Conservation (phyloP, 345 rosid genomes). For the Citrus inodora region DNA sequence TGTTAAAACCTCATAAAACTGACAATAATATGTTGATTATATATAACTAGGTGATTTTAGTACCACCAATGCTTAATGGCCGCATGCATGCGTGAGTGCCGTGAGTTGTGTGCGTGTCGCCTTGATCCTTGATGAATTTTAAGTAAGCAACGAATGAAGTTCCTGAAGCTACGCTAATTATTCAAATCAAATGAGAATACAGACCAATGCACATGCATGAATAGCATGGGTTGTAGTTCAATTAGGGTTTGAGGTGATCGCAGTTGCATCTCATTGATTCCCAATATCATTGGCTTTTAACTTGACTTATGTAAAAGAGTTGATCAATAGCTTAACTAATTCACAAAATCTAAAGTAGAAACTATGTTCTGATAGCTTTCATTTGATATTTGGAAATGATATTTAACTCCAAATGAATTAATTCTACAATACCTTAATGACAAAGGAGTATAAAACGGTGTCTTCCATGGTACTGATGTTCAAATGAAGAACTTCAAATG, state of each 20-base stretch:
- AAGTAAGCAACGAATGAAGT: background rate
- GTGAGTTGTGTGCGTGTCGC: background rate
- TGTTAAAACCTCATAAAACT: background rate
- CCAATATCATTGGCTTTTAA: background rate
- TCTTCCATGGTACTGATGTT: slow-evolving; percentile 94
- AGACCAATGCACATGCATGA: too few relatives aligned
- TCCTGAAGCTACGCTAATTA: background rate
- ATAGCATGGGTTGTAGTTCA: too few relatives aligned
- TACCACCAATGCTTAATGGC: background rate
- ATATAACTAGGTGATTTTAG: background rate
- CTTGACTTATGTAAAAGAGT: background rate
- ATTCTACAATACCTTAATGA: slow-evolving; percentile 59
- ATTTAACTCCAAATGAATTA: background rate
- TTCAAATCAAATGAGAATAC: background rate
- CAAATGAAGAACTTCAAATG: slow-evolving; percentile 74
- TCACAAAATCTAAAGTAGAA: background rate
- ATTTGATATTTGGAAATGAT: background rate
- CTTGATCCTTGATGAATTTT: background rate
- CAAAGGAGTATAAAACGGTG: slow-evolving; percentile 77
- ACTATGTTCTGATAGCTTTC: background rate
- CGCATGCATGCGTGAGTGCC: background rate
- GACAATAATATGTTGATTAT: background rate
- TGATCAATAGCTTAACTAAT: background rate
- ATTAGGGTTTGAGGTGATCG: too few relatives aligned
- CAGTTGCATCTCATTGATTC: background rate